Evolutionary conservation across 176 grass and related monocot species (phyloP).

Genomic region (Secale cereale): DNA sequence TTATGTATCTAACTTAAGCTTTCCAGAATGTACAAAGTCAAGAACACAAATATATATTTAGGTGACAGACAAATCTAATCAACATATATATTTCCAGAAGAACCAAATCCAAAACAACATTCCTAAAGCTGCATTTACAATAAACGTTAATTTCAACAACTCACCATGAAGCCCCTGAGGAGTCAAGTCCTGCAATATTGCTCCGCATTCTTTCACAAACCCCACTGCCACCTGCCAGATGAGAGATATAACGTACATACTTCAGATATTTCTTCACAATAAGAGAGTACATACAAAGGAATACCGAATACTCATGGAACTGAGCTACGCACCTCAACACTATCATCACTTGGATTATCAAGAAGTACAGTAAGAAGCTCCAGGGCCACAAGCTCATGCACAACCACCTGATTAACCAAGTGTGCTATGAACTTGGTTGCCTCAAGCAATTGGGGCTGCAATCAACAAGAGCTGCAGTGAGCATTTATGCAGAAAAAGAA

Average conservation of each 20-base stretch:
- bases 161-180: conserved; percentile 89
- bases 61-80: background rate
- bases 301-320: background rate
- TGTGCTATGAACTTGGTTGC: conserved; percentile 97
- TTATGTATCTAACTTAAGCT: background rate
- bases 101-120: background rate
- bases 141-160: conserved; percentile 3
- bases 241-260: conserved; percentile 8
- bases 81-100: background rate
- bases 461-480: conserved; percentile 19
- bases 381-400: conserved; percentile 67
- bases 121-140: background rate
- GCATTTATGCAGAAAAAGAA: background rate
- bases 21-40: background rate
- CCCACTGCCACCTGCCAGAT: conserved; percentile 72
- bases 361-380: conserved; percentile 91
- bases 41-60: background rate
- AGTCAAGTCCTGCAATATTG: conserved; percentile 79
- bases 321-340: conserved; percentile 63
- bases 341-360: conserved; percentile 96
- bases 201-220: conserved; percentile 91
- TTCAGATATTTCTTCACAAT: conserved; percentile 17
- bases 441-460: conserved; percentile 88
- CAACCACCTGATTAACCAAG: conserved; percentile 96
- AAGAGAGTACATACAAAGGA: background rate